A percentile compares a stretch with the other conserved stretches of the same genome.
phyloP scores from a whole-genome alignment of 202 grass and related monocot genomes.

The Zoysia matrella region DNA sequence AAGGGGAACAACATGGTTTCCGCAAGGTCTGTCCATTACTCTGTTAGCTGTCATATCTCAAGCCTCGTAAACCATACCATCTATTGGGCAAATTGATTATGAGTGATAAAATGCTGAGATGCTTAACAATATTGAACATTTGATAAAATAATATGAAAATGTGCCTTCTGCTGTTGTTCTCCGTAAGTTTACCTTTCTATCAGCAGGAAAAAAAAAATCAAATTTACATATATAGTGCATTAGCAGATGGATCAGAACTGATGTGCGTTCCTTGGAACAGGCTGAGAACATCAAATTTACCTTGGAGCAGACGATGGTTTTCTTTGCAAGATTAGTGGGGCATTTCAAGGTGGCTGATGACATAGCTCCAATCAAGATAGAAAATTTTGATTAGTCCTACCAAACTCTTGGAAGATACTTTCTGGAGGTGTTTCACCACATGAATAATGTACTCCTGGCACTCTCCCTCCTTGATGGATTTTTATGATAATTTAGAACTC shows the following conservation, averaged over 20 bases:
- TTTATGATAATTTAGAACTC: no score
- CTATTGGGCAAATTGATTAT: neutral
- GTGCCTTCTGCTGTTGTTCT: neutral
- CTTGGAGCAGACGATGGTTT: constrained; percentile 60
- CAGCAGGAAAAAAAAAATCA: neutral
- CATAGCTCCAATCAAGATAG: constrained; percentile 73
- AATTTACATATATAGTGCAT: neutral
- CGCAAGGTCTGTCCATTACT: constrained; percentile 57
- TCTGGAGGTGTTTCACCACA: neutral
- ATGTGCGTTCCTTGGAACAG: constrained; percentile 5
- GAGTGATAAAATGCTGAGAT: neutral
- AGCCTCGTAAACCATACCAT: neutral
- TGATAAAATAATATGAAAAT: neutral
- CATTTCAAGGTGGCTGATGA: constrained; percentile 62
- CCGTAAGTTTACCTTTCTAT: neutral
- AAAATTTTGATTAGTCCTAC: constrained; percentile 64
- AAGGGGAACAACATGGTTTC: constrained; percentile 94
- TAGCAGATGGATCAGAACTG: neutral
- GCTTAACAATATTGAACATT: neutral
- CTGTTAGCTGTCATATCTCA: neutral
- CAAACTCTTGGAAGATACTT: neutral
- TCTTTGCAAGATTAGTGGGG: constrained; percentile 66
- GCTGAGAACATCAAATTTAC: constrained; percentile 38
- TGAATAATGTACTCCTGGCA: neutral
- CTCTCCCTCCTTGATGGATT: neutral